Conservation (phyloP, 2,329 filamentous ascomycete species). For the Hymenoscyphus linearis region DNA sequence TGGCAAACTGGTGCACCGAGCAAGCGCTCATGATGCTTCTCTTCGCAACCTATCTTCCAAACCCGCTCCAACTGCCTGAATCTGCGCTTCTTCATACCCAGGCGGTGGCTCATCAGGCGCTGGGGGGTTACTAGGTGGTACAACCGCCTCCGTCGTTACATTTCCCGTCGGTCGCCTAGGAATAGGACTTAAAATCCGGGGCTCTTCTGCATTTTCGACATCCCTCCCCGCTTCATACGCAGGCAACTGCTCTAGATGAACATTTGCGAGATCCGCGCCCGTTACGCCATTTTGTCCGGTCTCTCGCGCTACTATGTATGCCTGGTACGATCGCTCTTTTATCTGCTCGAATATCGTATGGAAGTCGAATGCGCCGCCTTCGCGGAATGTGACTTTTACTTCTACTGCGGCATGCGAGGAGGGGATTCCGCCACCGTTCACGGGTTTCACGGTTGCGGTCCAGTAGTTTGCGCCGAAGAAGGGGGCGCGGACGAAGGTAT, state of each 20-base stretch:
- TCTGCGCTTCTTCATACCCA: slow-evolving; percentile 86
- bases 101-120: slow-evolving; percentile 74
- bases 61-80: slow-evolving; percentile 51
- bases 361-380: slow-evolving; percentile 93
- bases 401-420: slow-evolving; percentile 67
- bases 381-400: slow-evolving; percentile 83
- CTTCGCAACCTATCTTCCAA: slow-evolving; percentile 68
- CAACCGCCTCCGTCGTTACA: slow-evolving; percentile 13
- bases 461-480: slow-evolving; percentile 93
- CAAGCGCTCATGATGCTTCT: slow-evolving; percentile 37
- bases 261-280: slow-evolving; percentile 52
- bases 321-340: slow-evolving; percentile 77
- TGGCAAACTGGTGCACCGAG: background rate
- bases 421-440: slow-evolving; percentile 78
- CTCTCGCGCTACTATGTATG: slow-evolving; percentile 67
- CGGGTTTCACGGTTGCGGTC: slow-evolving; percentile 74
- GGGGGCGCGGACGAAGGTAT: slow-evolving; percentile 79
- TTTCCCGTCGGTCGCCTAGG: slow-evolving; percentile 22
- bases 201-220: slow-evolving; percentile 18
- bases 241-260: slow-evolving; percentile 81
- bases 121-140: slow-evolving; percentile 11
- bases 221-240: slow-evolving; percentile 65
- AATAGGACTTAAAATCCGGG: slow-evolving; percentile 21
- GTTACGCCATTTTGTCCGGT: slow-evolving; percentile 49
- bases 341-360: slow-evolving; percentile 76